Conservation (phyloP, 2,329 filamentous ascomycete genomes). For the Nectriaceae sp. region DNA sequence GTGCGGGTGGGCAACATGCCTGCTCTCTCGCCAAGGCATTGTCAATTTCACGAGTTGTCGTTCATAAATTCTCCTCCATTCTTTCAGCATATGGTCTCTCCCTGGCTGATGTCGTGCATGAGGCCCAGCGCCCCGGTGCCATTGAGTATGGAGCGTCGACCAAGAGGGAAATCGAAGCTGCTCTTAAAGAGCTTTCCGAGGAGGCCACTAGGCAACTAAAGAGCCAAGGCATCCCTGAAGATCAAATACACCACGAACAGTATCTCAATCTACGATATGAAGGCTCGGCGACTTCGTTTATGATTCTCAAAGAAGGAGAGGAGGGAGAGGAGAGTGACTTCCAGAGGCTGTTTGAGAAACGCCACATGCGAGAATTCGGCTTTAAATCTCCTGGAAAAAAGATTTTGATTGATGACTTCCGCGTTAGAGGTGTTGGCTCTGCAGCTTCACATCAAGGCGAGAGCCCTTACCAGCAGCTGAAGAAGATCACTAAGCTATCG, state of each 20-base stretch:
- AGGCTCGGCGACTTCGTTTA: conserved; percentile 44
- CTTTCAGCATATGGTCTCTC: conserved; percentile 47
- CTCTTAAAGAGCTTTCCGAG: conserved; percentile 17
- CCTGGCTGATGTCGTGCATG: conserved; percentile 44
- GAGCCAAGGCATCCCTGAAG: conserved; percentile 34
- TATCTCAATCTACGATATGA: conserved; percentile 47
- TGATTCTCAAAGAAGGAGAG: conserved; percentile 30
- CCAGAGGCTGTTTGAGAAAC: conserved; percentile 66
- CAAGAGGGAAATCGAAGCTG: conserved; percentile 8
- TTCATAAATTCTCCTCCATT: conserved; percentile 46
- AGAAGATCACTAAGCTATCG: conserved; percentile 7
- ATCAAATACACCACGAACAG: conserved; percentile 42
- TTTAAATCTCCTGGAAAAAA: conserved; percentile 50
- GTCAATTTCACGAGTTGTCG: conserved; percentile 40
- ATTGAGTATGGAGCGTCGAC: conserved; percentile 26
- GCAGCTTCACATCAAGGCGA: conserved; percentile 13
- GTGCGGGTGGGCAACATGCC: conserved; percentile 43
- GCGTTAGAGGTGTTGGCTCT: conserved; percentile 39
- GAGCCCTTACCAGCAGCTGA: conserved; percentile 24
- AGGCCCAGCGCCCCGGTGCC: conserved; percentile 35
- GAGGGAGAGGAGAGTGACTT: conserved; percentile 53
- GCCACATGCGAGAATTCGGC: conserved; percentile 75
- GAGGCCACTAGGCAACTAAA: conserved; percentile 11
- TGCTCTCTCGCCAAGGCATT: conserved; percentile 41
- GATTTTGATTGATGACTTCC: conserved; percentile 46